Evolutionary conservation across 352 stramenopile species (phyloP), one percentile per base, ranked within the genome.

Genomic region (Phytophthora capsici): DNA sequence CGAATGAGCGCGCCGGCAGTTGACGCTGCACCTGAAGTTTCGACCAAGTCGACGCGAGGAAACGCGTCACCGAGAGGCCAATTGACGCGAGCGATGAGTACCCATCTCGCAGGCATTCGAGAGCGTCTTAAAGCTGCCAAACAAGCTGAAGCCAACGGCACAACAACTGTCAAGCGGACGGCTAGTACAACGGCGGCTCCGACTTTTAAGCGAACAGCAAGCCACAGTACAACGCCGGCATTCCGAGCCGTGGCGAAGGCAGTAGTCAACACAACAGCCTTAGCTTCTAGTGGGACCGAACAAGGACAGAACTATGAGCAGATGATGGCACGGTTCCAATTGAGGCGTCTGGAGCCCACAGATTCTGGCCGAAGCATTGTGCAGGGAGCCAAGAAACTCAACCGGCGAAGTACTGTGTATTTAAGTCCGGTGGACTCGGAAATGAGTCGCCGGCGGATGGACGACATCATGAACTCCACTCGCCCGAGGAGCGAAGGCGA

Each of bases 261-360:
- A 17, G 64, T 68, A 17, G 51, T 32, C 0, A 36, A 34, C 7
- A 34, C 34, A 4, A 48, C 61, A 17, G 12, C 40, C 0, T 34
- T 68, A 20, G 17, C 53, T 43, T 57, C 52, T 3, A 43, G 46
- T 30, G 48, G 37, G 3, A 62, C 26, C 5, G 53, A 61, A 6
- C 43, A 60, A 49, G 72, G 59, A 0, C 60, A 72, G 22, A 70
- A 75, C 5, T 83, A 82, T 36, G 77, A 86, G 46, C 38, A 78
- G 16, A 76, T 86, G 66, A 84, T 88, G 74, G 69, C 79, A 43
- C 74, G 71, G 1, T 88, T 84, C 54, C 79, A 86, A 47, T 26
- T 86, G 17, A 72, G 79, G 6, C 58, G 75, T 0, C 43, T 84
- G 6, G 65, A 78, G 10, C 20, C 28, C 6, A 23, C 37, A 2